Evolutionary conservation across 2,329 filamentous ascomycete genomes (phyloP).

Genomic region (Alternaria sp.): DNA sequence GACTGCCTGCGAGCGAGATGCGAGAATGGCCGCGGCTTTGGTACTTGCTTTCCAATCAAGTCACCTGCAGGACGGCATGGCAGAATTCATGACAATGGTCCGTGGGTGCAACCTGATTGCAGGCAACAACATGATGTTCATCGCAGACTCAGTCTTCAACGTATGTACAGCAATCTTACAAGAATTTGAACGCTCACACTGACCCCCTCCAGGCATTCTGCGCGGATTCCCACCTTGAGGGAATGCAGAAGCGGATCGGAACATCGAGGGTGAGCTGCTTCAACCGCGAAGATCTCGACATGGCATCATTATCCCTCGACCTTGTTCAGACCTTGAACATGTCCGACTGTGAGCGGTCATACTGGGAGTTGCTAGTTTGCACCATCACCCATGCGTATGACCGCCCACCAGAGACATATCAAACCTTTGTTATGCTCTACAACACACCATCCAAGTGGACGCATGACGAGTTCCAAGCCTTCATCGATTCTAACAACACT

Average conservation of each 20-base stretch:
- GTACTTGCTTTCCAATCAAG: constrained; percentile 48
- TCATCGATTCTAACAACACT: constrained; percentile 52
- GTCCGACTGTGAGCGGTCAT: constrained; percentile 36
- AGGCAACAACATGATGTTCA: constrained; percentile 26
- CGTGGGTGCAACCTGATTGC: constrained; percentile 47
- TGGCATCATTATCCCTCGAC: constrained; percentile 38
- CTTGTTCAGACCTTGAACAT: constrained; percentile 33
- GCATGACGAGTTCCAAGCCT: constrained; percentile 51
- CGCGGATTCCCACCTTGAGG: constrained; percentile 41
- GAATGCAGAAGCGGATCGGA: constrained; percentile 37
- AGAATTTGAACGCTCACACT: background rate
- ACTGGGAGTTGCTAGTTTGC: constrained; percentile 32
- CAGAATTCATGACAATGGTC: constrained; percentile 48
- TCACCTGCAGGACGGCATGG: constrained; percentile 46
- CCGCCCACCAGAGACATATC: constrained; percentile 47
- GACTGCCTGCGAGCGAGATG: constrained; percentile 42
- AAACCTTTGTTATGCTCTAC: constrained; percentile 52
- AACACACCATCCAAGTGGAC: constrained; percentile 50
- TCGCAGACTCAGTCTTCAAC: constrained; percentile 37
- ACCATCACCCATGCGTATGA: constrained; percentile 40
- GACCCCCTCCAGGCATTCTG: constrained; percentile 29
- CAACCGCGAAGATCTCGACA: constrained; percentile 37
- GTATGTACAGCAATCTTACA: constrained; percentile 16
- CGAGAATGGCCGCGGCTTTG: constrained; percentile 46
- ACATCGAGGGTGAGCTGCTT: constrained; percentile 23